Base-by-base conservation (phyloP, 768 basidiomycete genomes). In the Ramaria sp. region DNA sequence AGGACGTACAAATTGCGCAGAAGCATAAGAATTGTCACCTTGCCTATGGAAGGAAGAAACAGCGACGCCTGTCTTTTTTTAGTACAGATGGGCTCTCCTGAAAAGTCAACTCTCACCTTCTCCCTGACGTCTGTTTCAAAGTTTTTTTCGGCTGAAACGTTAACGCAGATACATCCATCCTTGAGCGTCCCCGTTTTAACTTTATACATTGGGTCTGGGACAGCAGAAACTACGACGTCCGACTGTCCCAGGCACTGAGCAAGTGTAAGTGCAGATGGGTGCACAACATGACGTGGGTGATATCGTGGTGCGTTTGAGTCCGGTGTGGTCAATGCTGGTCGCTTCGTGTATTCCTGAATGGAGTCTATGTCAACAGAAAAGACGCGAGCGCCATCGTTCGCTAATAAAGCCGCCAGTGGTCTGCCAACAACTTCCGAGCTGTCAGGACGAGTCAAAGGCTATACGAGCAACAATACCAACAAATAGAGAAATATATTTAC, bases 21-120 rank as follows among this genome's bases (percentile, higher is more conserved):
- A n/a, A 99, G 78, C 91, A 99, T 95, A 66, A 94, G 74, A 62
- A 97, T 96, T 1, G 96, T 99, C 57, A 96, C 88, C 72, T 95
- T 96, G 19, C 96, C 96, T n/a, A 99, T 91, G 5, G 91, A 86
- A 9, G 95, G 93, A 61, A 98, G 78, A 69, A 97, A 97, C 58
- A 99, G 75, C 13, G 92, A 91, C 11, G 93, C 94, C 93, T 92
- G 58, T 57, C 54, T 30, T 15, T 45, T 27, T 48, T 50, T 51
- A 17, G 33, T 43, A 48, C 30, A n/a, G n/a, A 37, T 31, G 30
- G 31, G n/a, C 12, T 34, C 37, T 33, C 42, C 27, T 22, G 59
- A n/a, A 50, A 45, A 30, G n/a, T 54, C 45, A 37, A 39, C 43
- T 64, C 76, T 54, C 63, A 91, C 93, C 80, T 93, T 91, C 19